Evolutionary conservation across 2,329 filamentous ascomycete species (phyloP).

Genomic region (Fusarium dimerum): DNA sequence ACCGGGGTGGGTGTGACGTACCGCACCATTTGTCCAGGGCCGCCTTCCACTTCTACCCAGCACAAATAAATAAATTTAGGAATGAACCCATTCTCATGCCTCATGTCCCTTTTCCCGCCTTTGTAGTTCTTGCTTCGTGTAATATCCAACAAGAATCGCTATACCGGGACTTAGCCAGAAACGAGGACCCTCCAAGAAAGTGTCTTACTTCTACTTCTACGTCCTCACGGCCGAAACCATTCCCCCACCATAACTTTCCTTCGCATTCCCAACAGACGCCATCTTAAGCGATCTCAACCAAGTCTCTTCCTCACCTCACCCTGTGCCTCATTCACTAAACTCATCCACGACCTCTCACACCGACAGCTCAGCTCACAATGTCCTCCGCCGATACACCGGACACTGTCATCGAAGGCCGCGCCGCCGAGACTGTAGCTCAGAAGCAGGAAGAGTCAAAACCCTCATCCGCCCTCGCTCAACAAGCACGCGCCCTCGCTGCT

Average conservation of each 20-base stretch:
- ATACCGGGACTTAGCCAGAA: too few species aligned
- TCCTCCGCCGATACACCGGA: slow-evolving; percentile 27
- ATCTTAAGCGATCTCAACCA: neutral
- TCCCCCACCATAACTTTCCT: slow-evolving; percentile 19
- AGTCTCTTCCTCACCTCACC: neutral
- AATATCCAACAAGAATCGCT: too few species aligned
- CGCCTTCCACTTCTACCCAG: too few species aligned
- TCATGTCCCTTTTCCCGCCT: too few species aligned
- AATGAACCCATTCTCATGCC: too few species aligned
- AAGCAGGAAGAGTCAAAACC: slow-evolving; percentile 42
- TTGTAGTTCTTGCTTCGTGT: too few species aligned
- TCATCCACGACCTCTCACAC: neutral
- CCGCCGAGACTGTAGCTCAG: slow-evolving; percentile 45
- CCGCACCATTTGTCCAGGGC: neutral
- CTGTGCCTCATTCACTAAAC: slow-evolving; percentile 1
- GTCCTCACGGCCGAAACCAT: slow-evolving; percentile 28
- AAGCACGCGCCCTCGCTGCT: slow-evolving; percentile 79
- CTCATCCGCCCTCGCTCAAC: slow-evolving; percentile 43
- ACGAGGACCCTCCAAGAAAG: too few species aligned
- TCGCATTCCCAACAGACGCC: slow-evolving; percentile 22
- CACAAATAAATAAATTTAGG: too few species aligned
- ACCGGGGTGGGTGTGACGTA: slow-evolving; percentile 11
- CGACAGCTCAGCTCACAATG: slow-evolving; percentile 17
- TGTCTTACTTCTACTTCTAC: slow-evolving; percentile 4
- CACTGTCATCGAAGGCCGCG: slow-evolving; percentile 30